These are phyloP conservation scores for Boletus reticuloceps DNA, from an alignment of 768 basidiomycete genomes.

Conservation along the genomic window DNA sequence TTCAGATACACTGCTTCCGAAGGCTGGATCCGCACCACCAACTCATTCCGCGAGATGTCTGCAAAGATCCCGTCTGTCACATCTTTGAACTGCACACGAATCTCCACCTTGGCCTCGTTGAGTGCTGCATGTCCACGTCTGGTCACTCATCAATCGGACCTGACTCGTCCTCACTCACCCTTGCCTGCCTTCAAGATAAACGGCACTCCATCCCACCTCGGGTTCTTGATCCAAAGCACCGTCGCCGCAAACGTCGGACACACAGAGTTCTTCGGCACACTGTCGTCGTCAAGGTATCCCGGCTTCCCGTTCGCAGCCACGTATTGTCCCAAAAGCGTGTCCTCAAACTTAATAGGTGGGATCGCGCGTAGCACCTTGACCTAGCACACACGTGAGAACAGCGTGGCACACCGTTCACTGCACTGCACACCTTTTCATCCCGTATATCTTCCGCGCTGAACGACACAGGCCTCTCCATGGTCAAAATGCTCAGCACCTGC, in stretches of 20 bases:
- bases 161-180: slow-evolving; percentile 49
- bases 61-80: slow-evolving; percentile 96
- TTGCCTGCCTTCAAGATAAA: slow-evolving; percentile 99
- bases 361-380: slow-evolving; percentile 96
- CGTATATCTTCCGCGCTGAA: slow-evolving; percentile 97
- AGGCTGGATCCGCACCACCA: slow-evolving; percentile 96
- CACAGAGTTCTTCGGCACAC: slow-evolving; percentile 86
- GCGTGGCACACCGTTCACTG: neutral
- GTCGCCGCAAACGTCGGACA: slow-evolving; percentile 95
- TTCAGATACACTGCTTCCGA: slow-evolving; percentile 97
- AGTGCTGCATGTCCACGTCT: slow-evolving; percentile 53
- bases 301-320: slow-evolving; percentile 86
- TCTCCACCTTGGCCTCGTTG: slow-evolving; percentile 98
- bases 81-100: slow-evolving; percentile 97
- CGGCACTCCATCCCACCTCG: slow-evolving; percentile 97
- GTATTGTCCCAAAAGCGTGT: slow-evolving; percentile 94
- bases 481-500: slow-evolving; percentile 90
- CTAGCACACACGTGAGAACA: slow-evolving; percentile 39
- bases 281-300: slow-evolving; percentile 98
- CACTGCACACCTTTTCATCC: slow-evolving; percentile 82
- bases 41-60: slow-evolving; percentile 93
- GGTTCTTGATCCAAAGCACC: slow-evolving; percentile 90
- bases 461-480: slow-evolving; percentile 98
- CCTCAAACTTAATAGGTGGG: slow-evolving; percentile 70
- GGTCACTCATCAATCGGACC: slow-evolving; percentile 11